A percentile compares a stretch with the other conserved stretches of the same genome.
phyloP scores from a whole-genome alignment of 1,284 basidiomycete genomes.

The Boletus sp. region DNA sequence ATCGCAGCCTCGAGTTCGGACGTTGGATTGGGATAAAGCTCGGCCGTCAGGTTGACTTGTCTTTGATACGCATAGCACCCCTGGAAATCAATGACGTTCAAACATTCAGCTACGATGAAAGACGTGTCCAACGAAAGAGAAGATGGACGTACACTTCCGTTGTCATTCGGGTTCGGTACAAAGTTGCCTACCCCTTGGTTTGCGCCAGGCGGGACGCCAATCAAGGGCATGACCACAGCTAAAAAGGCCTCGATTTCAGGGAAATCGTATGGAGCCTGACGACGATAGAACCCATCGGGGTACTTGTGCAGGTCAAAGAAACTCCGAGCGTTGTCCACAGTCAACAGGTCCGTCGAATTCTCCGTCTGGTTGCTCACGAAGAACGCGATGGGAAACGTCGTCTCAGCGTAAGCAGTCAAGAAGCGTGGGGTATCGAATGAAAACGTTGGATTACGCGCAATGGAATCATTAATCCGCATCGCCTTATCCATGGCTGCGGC shows the following conservation, averaged over 20 bases:
- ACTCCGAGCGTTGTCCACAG: slow-evolving; percentile 22
- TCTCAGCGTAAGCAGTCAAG: slow-evolving; percentile 26
- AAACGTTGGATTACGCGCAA: slow-evolving; percentile 35
- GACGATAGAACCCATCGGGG: slow-evolving; percentile 32
- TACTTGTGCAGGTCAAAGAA: slow-evolving; percentile 27
- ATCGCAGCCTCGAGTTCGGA: slow-evolving; percentile 28
- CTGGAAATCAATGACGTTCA: slow-evolving; percentile 17
- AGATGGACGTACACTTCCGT: slow-evolving; percentile 19
- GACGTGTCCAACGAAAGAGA: not conserved
- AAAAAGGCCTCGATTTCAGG: slow-evolving; percentile 8
- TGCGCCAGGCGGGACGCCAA: slow-evolving; percentile 21
- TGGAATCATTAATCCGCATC: slow-evolving; percentile 30
- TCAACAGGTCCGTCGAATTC: slow-evolving; percentile 19
- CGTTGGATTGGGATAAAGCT: slow-evolving; percentile 28
- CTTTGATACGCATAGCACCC: slow-evolving; percentile 25
- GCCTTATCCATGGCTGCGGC: slow-evolving; percentile 22
- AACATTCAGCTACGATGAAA: not conserved
- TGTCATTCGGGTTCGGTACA: slow-evolving; percentile 21
- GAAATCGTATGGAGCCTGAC: slow-evolving; percentile 21
- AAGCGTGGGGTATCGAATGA: slow-evolving; percentile 28
- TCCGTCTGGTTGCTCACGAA: slow-evolving; percentile 34
- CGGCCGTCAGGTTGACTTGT: slow-evolving; percentile 28
- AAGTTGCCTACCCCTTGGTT: slow-evolving; percentile 30
- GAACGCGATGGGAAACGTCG: slow-evolving; percentile 34
- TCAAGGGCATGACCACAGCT: not conserved